Evolutionary conservation across 129 eudicot genomes (phyloP).

Genomic region (Escallonia herrerae): DNA sequence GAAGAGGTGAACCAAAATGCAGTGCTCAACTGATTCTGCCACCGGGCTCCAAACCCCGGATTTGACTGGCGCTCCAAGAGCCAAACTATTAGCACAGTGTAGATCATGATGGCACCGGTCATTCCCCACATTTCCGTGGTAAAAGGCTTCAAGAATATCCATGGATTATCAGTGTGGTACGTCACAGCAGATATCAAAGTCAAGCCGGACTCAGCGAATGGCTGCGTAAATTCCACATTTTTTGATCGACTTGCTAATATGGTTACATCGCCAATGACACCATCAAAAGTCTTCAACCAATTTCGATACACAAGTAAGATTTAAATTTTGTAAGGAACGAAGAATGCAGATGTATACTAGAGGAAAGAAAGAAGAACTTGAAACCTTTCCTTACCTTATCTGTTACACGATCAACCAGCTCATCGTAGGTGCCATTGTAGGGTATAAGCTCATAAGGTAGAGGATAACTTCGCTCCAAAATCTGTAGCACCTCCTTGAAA

Average conservation of each 20-base stretch:
- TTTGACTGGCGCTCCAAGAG: conserved; percentile 35
- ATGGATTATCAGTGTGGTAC: conserved; percentile 27
- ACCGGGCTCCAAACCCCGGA: conserved; percentile 21
- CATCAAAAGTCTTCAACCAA: conserved; percentile 33
- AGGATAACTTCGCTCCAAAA: conserved; percentile 22
- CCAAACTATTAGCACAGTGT: conserved; percentile 44
- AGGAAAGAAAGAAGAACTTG: no score
- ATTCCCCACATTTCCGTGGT: conserved; percentile 42
- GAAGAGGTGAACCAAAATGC: conserved; percentile 39
- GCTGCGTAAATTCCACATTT: conserved; percentile 52
- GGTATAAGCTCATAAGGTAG: conserved; percentile 42
- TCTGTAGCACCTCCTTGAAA: conserved; percentile 35
- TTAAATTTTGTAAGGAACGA: neutral
- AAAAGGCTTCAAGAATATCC: conserved; percentile 59
- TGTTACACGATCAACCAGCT: conserved; percentile 18
- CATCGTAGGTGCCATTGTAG: conserved; percentile 20
- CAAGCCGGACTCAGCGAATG: conserved; percentile 52
- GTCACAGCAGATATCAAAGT: conserved; percentile 43
- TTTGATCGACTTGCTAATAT: conserved; percentile 33
- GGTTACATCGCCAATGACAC: conserved; percentile 42
- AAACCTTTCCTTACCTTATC: conserved; percentile 26
- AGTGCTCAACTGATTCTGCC: conserved; percentile 26
- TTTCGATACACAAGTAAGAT: neutral
- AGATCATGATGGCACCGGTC: conserved; percentile 31
- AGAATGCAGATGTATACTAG: no score